phyloP scores from a whole-genome alignment of 2,329 filamentous ascomycete species.

The Monosporascus sp. region DNA sequence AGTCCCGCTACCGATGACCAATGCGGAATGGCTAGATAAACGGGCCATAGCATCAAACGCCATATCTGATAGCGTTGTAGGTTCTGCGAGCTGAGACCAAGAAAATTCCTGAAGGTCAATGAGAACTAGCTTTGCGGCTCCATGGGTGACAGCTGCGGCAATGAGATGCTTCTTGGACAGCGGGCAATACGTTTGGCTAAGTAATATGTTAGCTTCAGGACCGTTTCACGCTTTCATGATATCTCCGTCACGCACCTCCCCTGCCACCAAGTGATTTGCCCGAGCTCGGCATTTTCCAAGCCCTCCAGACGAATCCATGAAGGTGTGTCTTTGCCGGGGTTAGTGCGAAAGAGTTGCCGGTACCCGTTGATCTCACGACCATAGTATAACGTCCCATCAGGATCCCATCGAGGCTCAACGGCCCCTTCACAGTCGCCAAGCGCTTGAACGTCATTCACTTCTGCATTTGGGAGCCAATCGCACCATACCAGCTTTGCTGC shows the following conservation, averaged over 20 bases:
- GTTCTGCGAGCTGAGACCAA: no score
- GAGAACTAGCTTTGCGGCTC: no score
- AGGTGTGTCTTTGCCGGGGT: constrained; percentile 14
- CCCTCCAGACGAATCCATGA: constrained; percentile 29
- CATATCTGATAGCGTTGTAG: constrained; percentile 28
- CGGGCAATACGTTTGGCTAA: no score
- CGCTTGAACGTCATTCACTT: constrained; percentile 7
- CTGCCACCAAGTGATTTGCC: no score
- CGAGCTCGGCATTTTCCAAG: constrained; percentile 25
- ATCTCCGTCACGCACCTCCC: no score
- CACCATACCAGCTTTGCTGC: constrained; percentile 39
- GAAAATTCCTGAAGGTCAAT: no score
- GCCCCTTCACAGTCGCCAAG: constrained; percentile 36
- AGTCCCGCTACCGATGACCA: constrained; percentile 32
- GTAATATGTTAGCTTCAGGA: no score
- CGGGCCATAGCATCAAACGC: constrained; percentile 28
- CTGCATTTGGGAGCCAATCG: constrained; percentile 32
- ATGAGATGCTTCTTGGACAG: no score
- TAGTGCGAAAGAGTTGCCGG: constrained; percentile 40
- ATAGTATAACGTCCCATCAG: constrained; percentile 43
- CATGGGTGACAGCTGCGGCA: no score
- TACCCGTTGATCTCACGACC: constrained; percentile 40
- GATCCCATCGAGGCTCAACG: constrained; percentile 43
- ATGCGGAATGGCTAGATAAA: constrained; percentile 28
- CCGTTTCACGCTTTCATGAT: no score